Percentiles rank a stretch among this genome's conserved stretches.
These are phyloP conservation scores for Backusella circina DNA, from an alignment of 192 early-diverging fungal species.

Conservation along the genomic window DNA sequence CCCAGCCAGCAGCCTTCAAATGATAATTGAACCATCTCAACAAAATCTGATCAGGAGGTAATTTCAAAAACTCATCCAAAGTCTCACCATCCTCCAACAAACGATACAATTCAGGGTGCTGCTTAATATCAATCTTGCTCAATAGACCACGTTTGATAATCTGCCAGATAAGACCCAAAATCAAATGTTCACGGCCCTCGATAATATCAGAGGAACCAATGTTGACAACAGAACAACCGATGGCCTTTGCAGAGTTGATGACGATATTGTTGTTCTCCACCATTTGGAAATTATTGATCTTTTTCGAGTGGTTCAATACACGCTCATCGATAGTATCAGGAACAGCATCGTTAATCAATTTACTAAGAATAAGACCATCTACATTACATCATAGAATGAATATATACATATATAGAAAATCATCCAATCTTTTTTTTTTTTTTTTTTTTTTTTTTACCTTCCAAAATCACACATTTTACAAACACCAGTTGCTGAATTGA, in stretches of 20 bases:
- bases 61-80: slow-evolving; percentile 89
- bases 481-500: slow-evolving; percentile 84
- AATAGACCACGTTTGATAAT: slow-evolving; percentile 97
- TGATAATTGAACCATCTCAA: slow-evolving; percentile 99
- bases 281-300: slow-evolving; percentile 93
- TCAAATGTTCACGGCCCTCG: slow-evolving; percentile 94
- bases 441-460: slow-evolving; percentile 49
- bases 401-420: too few relatives aligned
- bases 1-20: slow-evolving; percentile 88
- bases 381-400: not conserved
- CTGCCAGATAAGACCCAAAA: slow-evolving; percentile 98
- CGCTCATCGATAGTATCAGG: slow-evolving; percentile 99
- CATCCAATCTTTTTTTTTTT: not conserved
- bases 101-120: slow-evolving; percentile 96
- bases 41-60: slow-evolving; percentile 95
- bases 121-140: slow-evolving; percentile 96
- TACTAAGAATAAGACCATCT: slow-evolving; percentile 92
- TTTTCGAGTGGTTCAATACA: slow-evolving; percentile 87
- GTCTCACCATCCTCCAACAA: slow-evolving; percentile 91
- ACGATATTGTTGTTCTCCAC: slow-evolving; percentile 99
- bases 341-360: slow-evolving; percentile 97
- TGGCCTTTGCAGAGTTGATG: slow-evolving; percentile 98
- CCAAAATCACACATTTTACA: slow-evolving; percentile 99
- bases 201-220: slow-evolving; percentile 97
- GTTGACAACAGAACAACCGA: slow-evolving; percentile 97